Conservation (phyloP, 2,329 filamentous ascomycete genomes). For the Monosporascus sp. region DNA sequence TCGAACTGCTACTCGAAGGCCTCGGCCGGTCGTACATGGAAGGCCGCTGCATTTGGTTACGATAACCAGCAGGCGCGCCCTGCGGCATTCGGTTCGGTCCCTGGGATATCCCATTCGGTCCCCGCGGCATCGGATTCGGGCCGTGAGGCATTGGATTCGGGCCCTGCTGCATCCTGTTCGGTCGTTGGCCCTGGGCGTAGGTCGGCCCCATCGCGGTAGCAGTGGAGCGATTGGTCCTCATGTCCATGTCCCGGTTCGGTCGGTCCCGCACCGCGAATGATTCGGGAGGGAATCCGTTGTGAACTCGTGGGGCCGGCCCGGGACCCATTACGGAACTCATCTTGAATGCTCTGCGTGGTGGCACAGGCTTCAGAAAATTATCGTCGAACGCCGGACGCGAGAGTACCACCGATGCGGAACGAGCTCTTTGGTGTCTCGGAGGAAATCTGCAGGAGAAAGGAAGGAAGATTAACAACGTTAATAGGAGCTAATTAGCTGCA, state of each 20-base stretch:
- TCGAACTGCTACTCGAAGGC: conserved; percentile 20
- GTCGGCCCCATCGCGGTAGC: conserved; percentile 10
- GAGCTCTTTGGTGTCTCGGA: conserved; percentile 18
- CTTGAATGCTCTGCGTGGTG: conserved; percentile 3
- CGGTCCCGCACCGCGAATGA: conserved; percentile 9
- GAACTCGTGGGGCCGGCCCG: conserved; percentile 10
- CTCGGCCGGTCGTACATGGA: conserved; percentile 18
- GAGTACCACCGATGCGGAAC: conserved; percentile 16
- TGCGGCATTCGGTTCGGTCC: not conserved
- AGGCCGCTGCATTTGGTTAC: conserved; percentile 25
- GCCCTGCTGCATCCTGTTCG: conserved; percentile 6
- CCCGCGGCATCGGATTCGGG: not conserved
- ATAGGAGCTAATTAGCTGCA: not conserved
- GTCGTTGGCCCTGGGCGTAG: conserved; percentile 12
- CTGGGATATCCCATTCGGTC: not conserved
- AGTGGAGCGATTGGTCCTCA: conserved; percentile 13
- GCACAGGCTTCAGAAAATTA: conserved; percentile 13
- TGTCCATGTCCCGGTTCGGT: conserved; percentile 5
- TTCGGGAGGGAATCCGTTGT: conserved; percentile 13
- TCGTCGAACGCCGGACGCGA: conserved; percentile 16
- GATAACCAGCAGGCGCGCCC: conserved; percentile 16
- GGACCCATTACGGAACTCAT: conserved; percentile 17
- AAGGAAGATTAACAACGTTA: conserved; percentile 12
- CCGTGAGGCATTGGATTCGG: not conserved
- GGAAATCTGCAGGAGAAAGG: conserved; percentile 12